Percentiles rank a stretch among this genome's conserved stretches.
These are phyloP conservation scores for Clonostachys solani DNA, from an alignment of 2,329 filamentous ascomycete genomes.

Conservation along the genomic window DNA sequence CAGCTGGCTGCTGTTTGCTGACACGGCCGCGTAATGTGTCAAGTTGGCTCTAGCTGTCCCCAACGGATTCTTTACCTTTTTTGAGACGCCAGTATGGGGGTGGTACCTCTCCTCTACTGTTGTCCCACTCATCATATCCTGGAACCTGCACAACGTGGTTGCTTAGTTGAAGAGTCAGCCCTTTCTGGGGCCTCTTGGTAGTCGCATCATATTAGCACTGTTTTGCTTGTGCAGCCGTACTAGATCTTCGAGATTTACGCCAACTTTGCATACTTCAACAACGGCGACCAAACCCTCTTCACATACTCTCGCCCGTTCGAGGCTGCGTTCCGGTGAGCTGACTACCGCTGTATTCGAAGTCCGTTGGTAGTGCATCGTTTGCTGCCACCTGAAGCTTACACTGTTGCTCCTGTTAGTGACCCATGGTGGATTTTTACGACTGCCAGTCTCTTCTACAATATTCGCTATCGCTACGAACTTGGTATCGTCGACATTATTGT, in stretches of 20 bases:
- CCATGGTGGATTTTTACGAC: slow-evolving; percentile 67
- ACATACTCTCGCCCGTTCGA: slow-evolving; percentile 52
- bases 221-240: slow-evolving; percentile 56
- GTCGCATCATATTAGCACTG: slow-evolving; percentile 49
- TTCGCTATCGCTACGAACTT: slow-evolving; percentile 58
- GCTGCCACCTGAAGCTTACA: not conserved
- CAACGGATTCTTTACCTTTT: slow-evolving; percentile 57
- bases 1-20: too few relatives aligned
- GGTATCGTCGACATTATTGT: slow-evolving; percentile 50
- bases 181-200: slow-evolving; percentile 46
- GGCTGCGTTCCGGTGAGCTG: slow-evolving; percentile 47
- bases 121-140: slow-evolving; percentile 57
- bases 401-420: slow-evolving; percentile 31
- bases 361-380: not conserved
- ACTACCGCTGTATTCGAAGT: not conserved
- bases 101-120: slow-evolving; percentile 61
- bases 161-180: slow-evolving; percentile 64
- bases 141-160: slow-evolving; percentile 62
- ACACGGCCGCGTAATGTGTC: too few relatives aligned
- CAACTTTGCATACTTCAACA: slow-evolving; percentile 62
- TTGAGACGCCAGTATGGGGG: slow-evolving; percentile 44
- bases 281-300: slow-evolving; percentile 45
- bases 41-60: slow-evolving; percentile 34
- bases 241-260: slow-evolving; percentile 63
- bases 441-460: slow-evolving; percentile 55